Base-by-base conservation (phyloP, 2,329 filamentous ascomycete genomes). In the Botrytis medusae region DNA sequence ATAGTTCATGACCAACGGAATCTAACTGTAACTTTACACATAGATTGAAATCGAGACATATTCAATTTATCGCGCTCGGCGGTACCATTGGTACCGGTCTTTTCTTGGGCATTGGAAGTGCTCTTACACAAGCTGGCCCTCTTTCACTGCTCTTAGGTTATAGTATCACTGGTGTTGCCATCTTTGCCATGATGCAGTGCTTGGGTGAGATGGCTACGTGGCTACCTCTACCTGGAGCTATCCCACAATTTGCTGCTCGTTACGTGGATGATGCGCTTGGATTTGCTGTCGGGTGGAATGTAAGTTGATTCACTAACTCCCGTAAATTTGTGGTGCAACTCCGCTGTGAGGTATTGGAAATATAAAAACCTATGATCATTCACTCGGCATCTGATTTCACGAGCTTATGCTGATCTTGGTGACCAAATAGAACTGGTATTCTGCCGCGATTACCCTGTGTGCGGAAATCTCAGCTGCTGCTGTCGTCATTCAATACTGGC, bases 251-350 rank as follows among this genome's bases (percentile, higher is more conserved):
- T 82, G 88, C 74, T 72, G 79, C 79, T 25, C 79, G 79, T 67
- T 81, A 80, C 40, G 75, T 86, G 34, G 86, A 88, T 74, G 86
- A 87, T 76, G 86, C 87, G 2, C 84, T 87, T 72, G 86, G 86
- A 40, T 88, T 88, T 75, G 86, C 86, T 6, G 81, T 87, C 32
- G 87, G 86, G 0, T 88, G 86, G 87, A 89, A 88, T 74, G 88
- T 68, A 89, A 90, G 75, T 84, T 92, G 70, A 92, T 93, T 90
- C 89, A 92, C 25, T 29, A 12, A 18, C 92, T 79, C 69, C 46
- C 46, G 37, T 29, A 4, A 34, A 46, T 25, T 40, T 20, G 34
- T 25, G 1, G 10, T 14, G 20, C 16, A 40, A 40, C 16, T 9
- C 34, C 4, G 25, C 46, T 6, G 16, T 2, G 8, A 25, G 32